Evolutionary conservation across 1,284 basidiomycete species (phyloP).

Genomic region (Vanrija humicola): DNA sequence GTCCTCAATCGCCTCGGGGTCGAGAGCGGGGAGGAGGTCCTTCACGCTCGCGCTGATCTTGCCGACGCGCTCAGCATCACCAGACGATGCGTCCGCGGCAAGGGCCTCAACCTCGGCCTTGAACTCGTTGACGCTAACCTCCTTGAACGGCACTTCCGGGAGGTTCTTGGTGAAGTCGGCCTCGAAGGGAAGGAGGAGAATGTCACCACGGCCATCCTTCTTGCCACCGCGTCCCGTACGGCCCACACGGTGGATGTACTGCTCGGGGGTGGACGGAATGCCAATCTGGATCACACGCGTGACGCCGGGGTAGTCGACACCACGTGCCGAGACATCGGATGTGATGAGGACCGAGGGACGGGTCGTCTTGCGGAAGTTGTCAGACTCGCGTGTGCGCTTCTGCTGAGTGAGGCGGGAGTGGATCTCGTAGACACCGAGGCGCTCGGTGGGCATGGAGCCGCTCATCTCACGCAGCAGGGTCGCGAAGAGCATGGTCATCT

Average conservation of each 20-base stretch:
- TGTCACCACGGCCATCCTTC: conserved; percentile 71
- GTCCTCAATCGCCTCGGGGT: conserved; percentile 59
- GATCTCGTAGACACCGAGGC: conserved; percentile 73
- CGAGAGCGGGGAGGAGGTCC: conserved; percentile 51
- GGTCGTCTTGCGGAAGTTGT: conserved; percentile 62
- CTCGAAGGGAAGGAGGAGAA: conserved; percentile 84
- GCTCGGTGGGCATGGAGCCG: conserved; percentile 53
- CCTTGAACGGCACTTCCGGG: conserved; percentile 66
- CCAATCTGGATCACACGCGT: conserved; percentile 93
- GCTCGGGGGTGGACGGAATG: conserved; percentile 64
- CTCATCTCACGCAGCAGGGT: conserved; percentile 59
- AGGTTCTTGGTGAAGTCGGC: conserved; percentile 67
- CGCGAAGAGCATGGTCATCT: conserved; percentile 72
- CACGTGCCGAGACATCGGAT: conserved; percentile 86
- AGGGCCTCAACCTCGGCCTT: conserved; percentile 55
- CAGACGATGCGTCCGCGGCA: conserved; percentile 35
- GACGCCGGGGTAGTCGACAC: conserved; percentile 84
- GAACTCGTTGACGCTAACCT: conserved; percentile 57
- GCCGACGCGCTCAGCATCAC: conserved; percentile 17
- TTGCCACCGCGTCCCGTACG: conserved; percentile 77
- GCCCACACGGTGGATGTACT: conserved; percentile 89
- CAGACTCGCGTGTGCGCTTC: conserved; percentile 62
- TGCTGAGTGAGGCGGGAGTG: conserved; percentile 75
- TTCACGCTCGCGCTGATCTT: conserved; percentile 49
- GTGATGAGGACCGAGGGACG: conserved; percentile 69